Evolutionary conservation across 139 green algal genomes (phyloP).

Genomic region (Axilococcus clingmanii): DNA sequence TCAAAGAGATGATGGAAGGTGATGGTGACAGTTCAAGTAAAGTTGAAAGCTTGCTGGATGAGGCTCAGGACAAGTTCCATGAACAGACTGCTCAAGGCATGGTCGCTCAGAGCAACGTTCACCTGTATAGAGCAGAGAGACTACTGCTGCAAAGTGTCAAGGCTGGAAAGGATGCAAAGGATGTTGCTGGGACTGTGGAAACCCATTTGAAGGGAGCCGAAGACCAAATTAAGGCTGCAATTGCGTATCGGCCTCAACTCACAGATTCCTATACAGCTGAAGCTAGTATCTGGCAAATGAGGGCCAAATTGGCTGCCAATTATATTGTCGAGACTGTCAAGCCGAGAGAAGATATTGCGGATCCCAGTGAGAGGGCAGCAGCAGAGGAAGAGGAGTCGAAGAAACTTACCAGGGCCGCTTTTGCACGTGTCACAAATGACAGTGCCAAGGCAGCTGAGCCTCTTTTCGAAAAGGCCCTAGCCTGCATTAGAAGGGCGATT

Average conservation of each 20-base stretch:
- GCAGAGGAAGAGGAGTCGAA: slow-evolving; percentile 27
- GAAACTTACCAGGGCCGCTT: slow-evolving; percentile 5
- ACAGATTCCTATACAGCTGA: slow-evolving; percentile 22
- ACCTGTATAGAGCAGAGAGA: slow-evolving; percentile 13
- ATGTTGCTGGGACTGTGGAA: slow-evolving; percentile 12
- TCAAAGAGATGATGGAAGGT: slow-evolving; percentile 23
- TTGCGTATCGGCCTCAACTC: slow-evolving; percentile 18
- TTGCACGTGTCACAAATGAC: slow-evolving; percentile 20
- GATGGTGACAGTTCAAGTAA: no score
- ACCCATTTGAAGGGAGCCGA: slow-evolving; percentile 12
- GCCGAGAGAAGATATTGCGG: slow-evolving; percentile 15
- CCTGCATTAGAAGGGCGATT: slow-evolving; percentile 4
- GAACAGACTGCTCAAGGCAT: slow-evolving; percentile 20
- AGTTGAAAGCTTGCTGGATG: slow-evolving; percentile 58
- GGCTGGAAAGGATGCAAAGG: not conserved
- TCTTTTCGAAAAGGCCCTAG: slow-evolving; percentile 16
- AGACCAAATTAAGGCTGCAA: slow-evolving; percentile 14
- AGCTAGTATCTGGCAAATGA: slow-evolving; percentile 12
- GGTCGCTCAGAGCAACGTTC: slow-evolving; percentile 23
- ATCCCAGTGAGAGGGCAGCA: slow-evolving; percentile 14
- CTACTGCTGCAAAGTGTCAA: slow-evolving; percentile 15
- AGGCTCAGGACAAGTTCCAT: slow-evolving; percentile 69
- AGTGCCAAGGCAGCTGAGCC: slow-evolving; percentile 4
- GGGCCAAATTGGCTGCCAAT: slow-evolving; percentile 26
- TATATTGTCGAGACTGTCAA: slow-evolving; percentile 18